Evolutionary conservation across 2,329 filamentous ascomycete species (phyloP).

Genomic region (Penicillium decumbens): DNA sequence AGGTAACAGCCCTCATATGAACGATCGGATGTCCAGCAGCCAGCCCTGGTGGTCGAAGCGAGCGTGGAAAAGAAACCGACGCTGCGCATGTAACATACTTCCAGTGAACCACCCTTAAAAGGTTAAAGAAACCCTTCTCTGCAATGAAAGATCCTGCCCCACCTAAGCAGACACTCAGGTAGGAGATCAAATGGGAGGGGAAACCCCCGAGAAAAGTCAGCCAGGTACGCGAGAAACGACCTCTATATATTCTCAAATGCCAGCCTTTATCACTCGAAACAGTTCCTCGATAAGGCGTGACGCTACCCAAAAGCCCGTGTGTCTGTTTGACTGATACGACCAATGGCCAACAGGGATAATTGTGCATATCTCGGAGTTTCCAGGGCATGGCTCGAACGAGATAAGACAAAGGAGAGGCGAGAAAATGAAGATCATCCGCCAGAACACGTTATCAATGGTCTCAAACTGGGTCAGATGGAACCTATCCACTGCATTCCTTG

Average conservation of each 20-base stretch:
- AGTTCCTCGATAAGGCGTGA: conserved; percentile 26
- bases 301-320: conserved; percentile 10
- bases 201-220: neutral
- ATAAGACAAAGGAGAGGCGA: conserved; percentile 7
- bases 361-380: conserved; percentile 10
- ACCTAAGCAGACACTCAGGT: too few relatives aligned
- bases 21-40: conserved; percentile 1
- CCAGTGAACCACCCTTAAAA: neutral
- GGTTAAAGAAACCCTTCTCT: neutral
- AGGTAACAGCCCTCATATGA: conserved; percentile 12
- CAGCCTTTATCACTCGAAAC: conserved; percentile 20
- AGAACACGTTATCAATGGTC: conserved; percentile 4
- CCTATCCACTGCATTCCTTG: neutral
- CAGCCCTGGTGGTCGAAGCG: neutral
- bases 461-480: neutral
- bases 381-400: conserved; percentile 1
- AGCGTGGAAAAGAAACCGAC: conserved; percentile 15
- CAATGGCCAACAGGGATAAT: conserved; percentile 5
- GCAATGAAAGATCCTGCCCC: neutral
- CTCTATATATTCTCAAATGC: conserved; percentile 12
- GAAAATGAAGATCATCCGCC: conserved; percentile 2
- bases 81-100: conserved; percentile 14
- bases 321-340: conserved; percentile 10
- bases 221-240: neutral
- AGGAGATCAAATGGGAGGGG: neutral